Evolutionary conservation across 768 basidiomycete genomes (phyloP), one percentile per base, ranked within the genome.

Genomic region (Termitomyces sp.): DNA sequence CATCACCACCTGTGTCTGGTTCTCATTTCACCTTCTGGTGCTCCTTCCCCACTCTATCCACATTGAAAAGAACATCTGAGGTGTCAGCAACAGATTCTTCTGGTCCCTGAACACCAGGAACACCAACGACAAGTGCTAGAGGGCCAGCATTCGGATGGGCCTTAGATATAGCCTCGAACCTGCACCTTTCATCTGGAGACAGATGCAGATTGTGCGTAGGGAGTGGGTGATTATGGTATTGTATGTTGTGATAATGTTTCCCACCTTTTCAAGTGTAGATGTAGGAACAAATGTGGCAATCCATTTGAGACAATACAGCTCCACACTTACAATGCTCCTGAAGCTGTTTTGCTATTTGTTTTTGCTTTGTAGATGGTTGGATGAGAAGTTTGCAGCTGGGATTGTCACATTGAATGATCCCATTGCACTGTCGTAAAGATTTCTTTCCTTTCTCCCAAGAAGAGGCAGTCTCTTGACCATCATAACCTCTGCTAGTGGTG

Each of bases 1-100:
- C 7, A 44, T 67, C 66, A 1, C 60, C 58, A 16, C 20, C 38
- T 8, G 15, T 40, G 2, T 51, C 38, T 8, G 57, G 36, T 2
- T 24, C 35, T 4, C 36, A 1, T n/a, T 64, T 60, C n/a, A 67
- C 7, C 7, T 50, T 60, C 12, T 32, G 52, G 0, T 55, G 46
- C 40, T 65, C 61, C 46, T 63, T 59, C 20, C 46, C 42, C 13
- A 66, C 65, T n/a, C 60, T 32, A 18, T 59, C 57, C 2, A 46
- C 48, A 50, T 67, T 67, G 11, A 63, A 55, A 40, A 59, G 36
- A 2, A 65, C 59, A 38, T 59, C 44, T 11, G 63, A 67, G 9
- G 67, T 63, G 18, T 67, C 66, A 6, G 68, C 65, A 11, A 64
- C 57, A 7, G 66, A 66, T 46, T 66, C 32, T 11, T 65, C 66